Conservation (phyloP, 176 grass and related monocot genomes). For the Aechmea fasciata region DNA sequence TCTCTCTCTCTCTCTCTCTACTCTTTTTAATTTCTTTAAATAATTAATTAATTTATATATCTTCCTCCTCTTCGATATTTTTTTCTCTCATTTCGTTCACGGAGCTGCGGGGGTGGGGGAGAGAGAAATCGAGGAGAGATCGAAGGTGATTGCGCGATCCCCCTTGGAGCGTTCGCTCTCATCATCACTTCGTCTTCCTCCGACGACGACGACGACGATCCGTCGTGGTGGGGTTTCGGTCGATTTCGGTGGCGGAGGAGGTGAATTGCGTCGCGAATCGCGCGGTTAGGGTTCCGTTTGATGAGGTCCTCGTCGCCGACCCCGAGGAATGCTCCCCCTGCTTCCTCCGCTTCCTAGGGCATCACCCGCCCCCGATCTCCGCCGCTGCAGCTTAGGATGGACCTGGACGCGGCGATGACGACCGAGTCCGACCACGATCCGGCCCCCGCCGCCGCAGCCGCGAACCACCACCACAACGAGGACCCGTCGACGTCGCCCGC, state of each 20-base stretch:
- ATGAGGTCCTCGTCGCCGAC: background rate
- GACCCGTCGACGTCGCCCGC: conserved; percentile 28
- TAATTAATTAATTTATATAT: background rate
- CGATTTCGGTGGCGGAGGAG: background rate
- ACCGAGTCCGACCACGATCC: conserved; percentile 61
- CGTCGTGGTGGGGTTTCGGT: background rate
- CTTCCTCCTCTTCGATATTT: background rate
- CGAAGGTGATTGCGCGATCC: background rate
- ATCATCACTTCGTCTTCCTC: background rate
- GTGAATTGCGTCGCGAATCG: background rate
- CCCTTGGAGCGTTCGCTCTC: background rate
- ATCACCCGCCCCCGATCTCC: background rate
- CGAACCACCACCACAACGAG: conserved; percentile 14
- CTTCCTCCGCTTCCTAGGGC: background rate
- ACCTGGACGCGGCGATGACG: conserved; percentile 67
- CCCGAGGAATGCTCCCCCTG: background rate
- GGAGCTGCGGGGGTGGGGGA: background rate
- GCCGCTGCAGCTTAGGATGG: conserved; percentile 28
- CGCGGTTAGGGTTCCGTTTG: background rate
- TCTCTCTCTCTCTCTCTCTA: background rate
- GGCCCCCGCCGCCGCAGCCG: conserved; percentile 16
- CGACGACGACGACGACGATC: no score
- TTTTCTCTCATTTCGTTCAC: background rate
- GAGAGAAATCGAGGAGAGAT: conserved; percentile 1
- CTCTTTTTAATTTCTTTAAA: background rate